Conservation (phyloP, 2,329 filamentous ascomycete genomes). For the Botrytis sinoallii region DNA sequence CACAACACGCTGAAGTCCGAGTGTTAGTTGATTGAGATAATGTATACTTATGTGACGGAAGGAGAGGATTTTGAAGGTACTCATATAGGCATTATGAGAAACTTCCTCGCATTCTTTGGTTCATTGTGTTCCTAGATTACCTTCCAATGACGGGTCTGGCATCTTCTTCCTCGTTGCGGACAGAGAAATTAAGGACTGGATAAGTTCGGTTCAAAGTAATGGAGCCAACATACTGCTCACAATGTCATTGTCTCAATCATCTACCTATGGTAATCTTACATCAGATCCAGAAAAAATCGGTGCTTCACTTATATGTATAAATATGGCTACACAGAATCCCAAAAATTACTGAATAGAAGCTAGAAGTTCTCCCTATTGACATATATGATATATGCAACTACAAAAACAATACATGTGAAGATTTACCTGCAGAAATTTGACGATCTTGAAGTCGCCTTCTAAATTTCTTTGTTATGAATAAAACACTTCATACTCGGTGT, state of each 20-base stretch:
- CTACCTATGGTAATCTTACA: accelerated
- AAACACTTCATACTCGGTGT: background rate
- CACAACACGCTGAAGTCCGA: background rate
- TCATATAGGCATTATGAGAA: background rate
- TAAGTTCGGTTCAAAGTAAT: background rate
- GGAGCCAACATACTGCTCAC: background rate
- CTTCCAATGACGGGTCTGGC: background rate
- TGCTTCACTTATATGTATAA: too few relatives aligned
- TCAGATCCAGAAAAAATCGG: background rate
- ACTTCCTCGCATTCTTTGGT: background rate
- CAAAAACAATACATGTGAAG: background rate
- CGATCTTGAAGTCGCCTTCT: background rate
- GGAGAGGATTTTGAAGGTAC: background rate
- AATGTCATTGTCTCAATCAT: background rate
- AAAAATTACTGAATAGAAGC: background rate
- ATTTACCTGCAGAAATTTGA: background rate
- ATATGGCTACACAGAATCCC: background rate
- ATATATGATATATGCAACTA: too few relatives aligned
- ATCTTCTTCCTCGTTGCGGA: background rate
- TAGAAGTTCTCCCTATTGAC: too few relatives aligned
- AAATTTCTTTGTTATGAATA: background rate
- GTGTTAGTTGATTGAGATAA: too few relatives aligned
- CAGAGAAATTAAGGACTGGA: background rate
- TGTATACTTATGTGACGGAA: background rate
- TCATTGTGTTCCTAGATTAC: background rate